Percentiles rank a stretch among this genome's conserved stretches.
phyloP scores from a whole-genome alignment of 2,329 filamentous ascomycete species.

The Beauveria pseudobassiana region DNA sequence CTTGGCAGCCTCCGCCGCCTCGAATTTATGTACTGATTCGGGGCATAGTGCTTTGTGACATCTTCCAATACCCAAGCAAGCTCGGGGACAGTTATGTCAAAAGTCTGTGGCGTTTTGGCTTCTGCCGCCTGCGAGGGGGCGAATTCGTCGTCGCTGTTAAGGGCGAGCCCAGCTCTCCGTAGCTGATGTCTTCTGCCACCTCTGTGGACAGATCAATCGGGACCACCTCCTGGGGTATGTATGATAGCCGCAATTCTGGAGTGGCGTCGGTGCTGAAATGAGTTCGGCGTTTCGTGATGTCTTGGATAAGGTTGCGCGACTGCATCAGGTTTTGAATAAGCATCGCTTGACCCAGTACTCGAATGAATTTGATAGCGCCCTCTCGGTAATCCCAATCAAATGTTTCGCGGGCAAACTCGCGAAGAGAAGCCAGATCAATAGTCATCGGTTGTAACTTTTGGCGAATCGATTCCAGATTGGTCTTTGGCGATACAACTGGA shows the following conservation, averaged over 20 bases:
- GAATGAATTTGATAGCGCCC: slow-evolving; percentile 79
- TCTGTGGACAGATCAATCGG: slow-evolving; percentile 69
- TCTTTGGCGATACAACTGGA: slow-evolving; percentile 70
- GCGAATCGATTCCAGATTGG: slow-evolving; percentile 21
- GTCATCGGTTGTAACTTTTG: slow-evolving; percentile 14
- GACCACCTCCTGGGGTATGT: slow-evolving; percentile 68
- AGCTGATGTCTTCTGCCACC: slow-evolving; percentile 50
- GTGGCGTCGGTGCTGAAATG: slow-evolving; percentile 70
- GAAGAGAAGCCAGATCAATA: slow-evolving; percentile 42
- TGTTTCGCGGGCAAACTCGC: slow-evolving; percentile 67
- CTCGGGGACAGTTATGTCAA: slow-evolving; percentile 59
- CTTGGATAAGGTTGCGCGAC: slow-evolving; percentile 24
- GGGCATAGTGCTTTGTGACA: slow-evolving; percentile 22
- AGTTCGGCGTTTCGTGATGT: slow-evolving; percentile 58
- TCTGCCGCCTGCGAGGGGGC: slow-evolving; percentile 30
- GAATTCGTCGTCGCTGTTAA: slow-evolving; percentile 61
- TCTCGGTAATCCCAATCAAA: slow-evolving; percentile 79
- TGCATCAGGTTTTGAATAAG: slow-evolving; percentile 50
- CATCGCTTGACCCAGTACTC: slow-evolving; percentile 69
- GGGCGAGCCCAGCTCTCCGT: slow-evolving; percentile 46
- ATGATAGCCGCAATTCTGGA: slow-evolving; percentile 72
- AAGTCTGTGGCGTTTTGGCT: slow-evolving; percentile 32
- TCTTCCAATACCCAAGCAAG: slow-evolving; percentile 32
- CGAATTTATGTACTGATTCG: slow-evolving; percentile 20
- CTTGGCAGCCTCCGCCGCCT: slow-evolving; percentile 18